Conservation (phyloP, 805 yeast genomes). For the Scheffersomyces ergatensis region DNA sequence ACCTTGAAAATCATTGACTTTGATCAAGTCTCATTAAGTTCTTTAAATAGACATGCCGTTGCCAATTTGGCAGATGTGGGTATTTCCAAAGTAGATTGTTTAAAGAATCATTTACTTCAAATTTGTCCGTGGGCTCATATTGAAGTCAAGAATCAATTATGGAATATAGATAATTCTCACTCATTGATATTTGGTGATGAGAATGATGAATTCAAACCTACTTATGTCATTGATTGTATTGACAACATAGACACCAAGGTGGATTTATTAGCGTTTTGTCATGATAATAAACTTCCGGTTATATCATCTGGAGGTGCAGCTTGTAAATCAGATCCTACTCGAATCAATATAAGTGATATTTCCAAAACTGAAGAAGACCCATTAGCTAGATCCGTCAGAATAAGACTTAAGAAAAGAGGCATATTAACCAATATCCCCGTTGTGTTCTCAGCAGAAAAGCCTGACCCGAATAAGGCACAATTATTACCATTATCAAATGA, state of each 20-base stretch:
- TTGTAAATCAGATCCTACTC: conserved; percentile 90
- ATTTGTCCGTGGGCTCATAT: conserved; percentile 95
- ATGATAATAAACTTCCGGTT: conserved; percentile 58
- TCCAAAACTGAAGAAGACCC: conserved; percentile 93
- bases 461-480: conserved; percentile 91
- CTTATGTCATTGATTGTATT: conserved; percentile 88
- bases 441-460: conserved; percentile 92
- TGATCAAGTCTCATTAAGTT: conserved; percentile 92
- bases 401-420: conserved; percentile 79
- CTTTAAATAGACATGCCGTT: conserved; percentile 91
- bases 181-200: conserved; percentile 46
- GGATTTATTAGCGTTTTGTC: conserved; percentile 75
- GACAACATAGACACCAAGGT: conserved; percentile 97
- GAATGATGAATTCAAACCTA: conserved; percentile 48
- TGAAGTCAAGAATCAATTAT: conserved; percentile 74
- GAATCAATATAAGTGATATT: conserved; percentile 86
- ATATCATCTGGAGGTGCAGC: conserved; percentile 97
- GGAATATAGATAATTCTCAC: conserved; percentile 67
- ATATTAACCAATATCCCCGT: conserved; percentile 76
- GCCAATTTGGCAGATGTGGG: conserved; percentile 94
- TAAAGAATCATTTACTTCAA: conserved; percentile 61
- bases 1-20: conserved; percentile 82
- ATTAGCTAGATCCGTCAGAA: conserved; percentile 79
- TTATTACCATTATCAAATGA: conserved; percentile 82
- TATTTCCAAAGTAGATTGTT: conserved; percentile 79